Evolutionary conservation across 73 alveolate species (phyloP), one percentile per base, ranked within the genome.

Genomic region (Stentor roeselii): DNA sequence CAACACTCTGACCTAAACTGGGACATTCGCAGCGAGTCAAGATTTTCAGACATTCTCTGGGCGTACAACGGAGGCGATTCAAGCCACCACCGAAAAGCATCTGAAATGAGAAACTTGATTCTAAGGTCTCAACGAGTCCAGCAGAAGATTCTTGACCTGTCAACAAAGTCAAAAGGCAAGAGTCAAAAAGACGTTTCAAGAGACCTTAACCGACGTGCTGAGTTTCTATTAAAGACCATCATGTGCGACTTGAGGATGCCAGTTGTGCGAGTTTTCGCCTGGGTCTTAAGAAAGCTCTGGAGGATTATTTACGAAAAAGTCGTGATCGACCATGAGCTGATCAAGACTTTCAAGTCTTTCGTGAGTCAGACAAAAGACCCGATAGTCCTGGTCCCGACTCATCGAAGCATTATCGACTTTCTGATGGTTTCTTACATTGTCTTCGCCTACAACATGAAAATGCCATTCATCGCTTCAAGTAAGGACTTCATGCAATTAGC

Each of bases 401-500:
- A 95, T 67, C 78, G 99, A 86, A 90, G 97, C 37, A 93, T 92
- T 78, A 86, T 95, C n/a, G 99, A 95, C 75, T 95, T 93, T 91
- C 86, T 95, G 39, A 82, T 95, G 67, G 85, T 95, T 36, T 89
- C 96, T 36, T 88, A 89, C 41, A 87, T 93, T 27, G 90, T 94
- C 89, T 93, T 89, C 85, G 87, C 92, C 34, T 93, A 92, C 84
- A 88, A 89, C 36, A 86, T 93, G 77, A 88, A 93, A 89, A 87
- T 92, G 75, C 99, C 99, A 0, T 97, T 89, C 41, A 95, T 95
- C 42, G 97, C 97, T 76, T 95, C 99, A 36, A 97, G 95, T 58
- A 98, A 95, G 50, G 99, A 95, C 60, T 95, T 95, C 91, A 60
- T 93, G 36, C 82, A 87, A 11, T 90, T 95, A 60, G 88, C 94